Evolutionary conservation across 441 rosid genomes (phyloP), one percentile per base, ranked within the genome.

Genomic region (Adansonia gregorii): DNA sequence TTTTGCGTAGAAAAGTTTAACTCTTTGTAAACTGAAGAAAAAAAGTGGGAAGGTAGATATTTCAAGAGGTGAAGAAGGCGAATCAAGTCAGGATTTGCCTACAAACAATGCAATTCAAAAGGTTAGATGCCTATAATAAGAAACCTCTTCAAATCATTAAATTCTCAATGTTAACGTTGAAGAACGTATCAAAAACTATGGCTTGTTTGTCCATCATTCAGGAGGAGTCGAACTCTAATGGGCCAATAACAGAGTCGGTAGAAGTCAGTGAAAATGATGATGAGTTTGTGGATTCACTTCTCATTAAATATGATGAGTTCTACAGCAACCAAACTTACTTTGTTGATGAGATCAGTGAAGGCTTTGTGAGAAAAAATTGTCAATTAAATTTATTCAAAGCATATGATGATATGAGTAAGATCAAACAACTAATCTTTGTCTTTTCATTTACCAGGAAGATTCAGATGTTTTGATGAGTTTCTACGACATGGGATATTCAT

Each of bases 21-120:
- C 27, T 8, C 15, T 80, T 9, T 58, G 41, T 22, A 46, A 72
- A 15, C 31, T 79, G 22, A 74, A 67, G 24, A 48, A 4, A 58
- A 74, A 79, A 59, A 1, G 8, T 2, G 54, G 55, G 58, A 58
- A 45, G 39, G 45, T 10, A n/a, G 49, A 24, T 3, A 19, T 12
- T 55, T 75, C 46, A 45, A 48, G 27, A 19, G 31, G 14, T 54
- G 80, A 64, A 35, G 48, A 72, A 35, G 51, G 27, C 7, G 27
- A 72, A 39, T 10, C 65, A 11, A 31, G 41, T 24, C 48, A 64
- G 3, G 19, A 2, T 64, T 15, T 15, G 68, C 68, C 48, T 64
- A 7, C 48, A 15, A 35, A 35, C 20, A 64, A 35, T 35, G 22
- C 68, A 35, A 35, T 35, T 64, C 46, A 46, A 15, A 7, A 64